A percentile compares a stretch with the other conserved stretches of the same genome.
These are phyloP conservation scores for Tulasnella sp. DNA, from an alignment of 768 basidiomycete genomes.

Conservation along the genomic window DNA sequence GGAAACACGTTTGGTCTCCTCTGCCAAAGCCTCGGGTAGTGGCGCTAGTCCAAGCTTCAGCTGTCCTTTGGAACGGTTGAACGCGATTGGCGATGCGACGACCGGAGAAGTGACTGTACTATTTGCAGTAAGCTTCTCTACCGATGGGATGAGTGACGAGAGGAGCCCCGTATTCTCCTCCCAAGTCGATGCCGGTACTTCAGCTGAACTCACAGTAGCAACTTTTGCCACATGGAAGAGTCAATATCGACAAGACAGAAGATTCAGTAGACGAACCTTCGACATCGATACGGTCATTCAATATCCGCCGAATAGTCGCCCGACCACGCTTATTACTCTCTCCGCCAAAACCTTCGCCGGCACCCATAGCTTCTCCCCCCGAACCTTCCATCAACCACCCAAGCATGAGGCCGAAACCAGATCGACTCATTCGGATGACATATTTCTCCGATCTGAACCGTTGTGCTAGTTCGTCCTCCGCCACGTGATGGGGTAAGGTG, in stretches of 20 bases:
- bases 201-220: slow-evolving; percentile 53
- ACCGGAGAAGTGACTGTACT: slow-evolving; percentile 21
- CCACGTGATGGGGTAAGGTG: slow-evolving; percentile 70
- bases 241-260: slow-evolving; percentile 3
- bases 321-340: slow-evolving; percentile 75
- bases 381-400: slow-evolving; percentile 95
- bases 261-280: slow-evolving; percentile 46
- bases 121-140: slow-evolving; percentile 21
- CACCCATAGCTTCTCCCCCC: slow-evolving; percentile 72
- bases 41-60: slow-evolving; percentile 80
- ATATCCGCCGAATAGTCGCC: slow-evolving; percentile 81
- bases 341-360: slow-evolving; percentile 65
- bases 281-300: slow-evolving; percentile 86
- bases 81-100: slow-evolving; percentile 49
- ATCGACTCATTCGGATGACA: slow-evolving; percentile 74
- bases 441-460: slow-evolving; percentile 87
- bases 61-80: slow-evolving; percentile 61
- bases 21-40: slow-evolving; percentile 62
- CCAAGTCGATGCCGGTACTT: slow-evolving; percentile 54
- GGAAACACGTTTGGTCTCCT: slow-evolving; percentile 67
- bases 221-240: slow-evolving; percentile 34
- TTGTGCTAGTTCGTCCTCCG: slow-evolving; percentile 68
- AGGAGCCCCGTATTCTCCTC: slow-evolving; percentile 79
- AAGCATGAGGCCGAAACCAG: slow-evolving; percentile 80
- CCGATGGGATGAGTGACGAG: slow-evolving; percentile 60